Evolutionary conservation across 345 rosid genomes (phyloP), one percentile per base, ranked within the genome.

Genomic region (Camelina neglecta): DNA sequence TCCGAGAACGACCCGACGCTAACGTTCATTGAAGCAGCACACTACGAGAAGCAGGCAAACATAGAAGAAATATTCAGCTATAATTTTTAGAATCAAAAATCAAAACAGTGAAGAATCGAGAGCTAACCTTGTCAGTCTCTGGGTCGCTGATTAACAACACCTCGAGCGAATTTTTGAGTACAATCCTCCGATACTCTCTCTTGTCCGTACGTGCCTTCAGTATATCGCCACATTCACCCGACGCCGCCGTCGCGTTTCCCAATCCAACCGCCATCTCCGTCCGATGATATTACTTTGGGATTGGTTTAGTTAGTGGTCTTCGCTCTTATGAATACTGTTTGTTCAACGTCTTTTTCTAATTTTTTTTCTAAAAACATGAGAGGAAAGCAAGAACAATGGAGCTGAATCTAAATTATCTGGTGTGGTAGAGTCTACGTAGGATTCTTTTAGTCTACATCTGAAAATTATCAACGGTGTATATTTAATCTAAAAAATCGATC

Each of bases 21-120:
- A 68, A 93, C 98, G 48, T 83, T 59, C 98, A 94, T 94, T 2
- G 90, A 87, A 73, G 97, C 97, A 71, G 97, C 94, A 79, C 97
- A 91, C 97, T 94, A 77, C 1, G 8, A 39, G 44, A 60, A 79
- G 33, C 50, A 74, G 55, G 16, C 33, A n/a, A 6, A 50, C 26
- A 11, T 0, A 41, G 2, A 47, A 13, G 2, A 5, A 49, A 60
- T 51, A 20, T 45, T 56, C 4, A 55, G 4, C 15, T 16, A 5
- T 0, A 12, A 24, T 24, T 1, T 24, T 24, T 24, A 24, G 26
- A 24, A 24, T 24, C 26, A 24, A 24, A 21, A 21, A 21, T 21
- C 23, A 21, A 21, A 21, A 21, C 23, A 9, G 0, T 33, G 20
- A 62, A 51, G n/a, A 62, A 51, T 11, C 23, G n/a, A 42, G n/a